These are phyloP conservation scores for Pontederia crassipes DNA, from an alignment of 176 grass and related monocot species.

Conservation along the genomic window DNA sequence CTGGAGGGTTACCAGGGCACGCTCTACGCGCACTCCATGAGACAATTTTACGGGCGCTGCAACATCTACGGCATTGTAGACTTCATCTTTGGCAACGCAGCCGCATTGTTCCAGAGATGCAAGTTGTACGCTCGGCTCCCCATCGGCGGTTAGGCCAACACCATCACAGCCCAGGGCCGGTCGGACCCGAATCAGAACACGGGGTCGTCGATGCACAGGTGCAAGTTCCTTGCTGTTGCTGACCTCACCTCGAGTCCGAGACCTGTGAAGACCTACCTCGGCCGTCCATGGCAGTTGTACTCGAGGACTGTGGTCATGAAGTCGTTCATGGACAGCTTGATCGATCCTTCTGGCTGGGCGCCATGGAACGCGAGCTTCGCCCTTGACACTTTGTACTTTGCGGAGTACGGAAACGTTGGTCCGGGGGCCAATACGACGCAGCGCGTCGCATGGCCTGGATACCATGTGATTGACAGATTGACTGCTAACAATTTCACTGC, in stretches of 20 bases:
- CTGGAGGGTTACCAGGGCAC: slow-evolving; percentile 90
- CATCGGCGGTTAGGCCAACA: slow-evolving; percentile 33
- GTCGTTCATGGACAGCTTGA: slow-evolving; percentile 48
- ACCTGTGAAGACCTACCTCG: slow-evolving; percentile 27
- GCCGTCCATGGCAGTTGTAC: slow-evolving; percentile 77
- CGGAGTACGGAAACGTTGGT: slow-evolving; percentile 70
- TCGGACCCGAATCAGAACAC: slow-evolving; percentile 63
- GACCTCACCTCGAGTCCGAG: slow-evolving; percentile 1
- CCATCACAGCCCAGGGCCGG: slow-evolving; percentile 60
- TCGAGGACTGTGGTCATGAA: slow-evolving; percentile 70
- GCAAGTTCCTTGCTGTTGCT: slow-evolving; percentile 40
- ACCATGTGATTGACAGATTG: slow-evolving; percentile 33
- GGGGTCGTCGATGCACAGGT: slow-evolving; percentile 56
- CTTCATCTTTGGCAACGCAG: slow-evolving; percentile 77
- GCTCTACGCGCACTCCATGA: slow-evolving; percentile 80
- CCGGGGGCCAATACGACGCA: slow-evolving; percentile 36
- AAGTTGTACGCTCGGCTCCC: slow-evolving; percentile 26
- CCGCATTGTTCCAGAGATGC: slow-evolving; percentile 52
- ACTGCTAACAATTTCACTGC: too few relatives aligned
- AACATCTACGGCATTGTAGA: slow-evolving; percentile 61
- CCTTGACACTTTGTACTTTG: slow-evolving; percentile 54
- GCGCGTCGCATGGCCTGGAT: slow-evolving; percentile 66
- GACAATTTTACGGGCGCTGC: slow-evolving; percentile 81
- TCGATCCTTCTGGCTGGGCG: slow-evolving; percentile 56
- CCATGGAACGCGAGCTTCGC: slow-evolving; percentile 44